Percentiles rank a stretch among this genome's conserved stretches.
phyloP scores from a whole-genome alignment of 495 filamentous ascomycete species.

The Astrothelium macrocarpum region DNA sequence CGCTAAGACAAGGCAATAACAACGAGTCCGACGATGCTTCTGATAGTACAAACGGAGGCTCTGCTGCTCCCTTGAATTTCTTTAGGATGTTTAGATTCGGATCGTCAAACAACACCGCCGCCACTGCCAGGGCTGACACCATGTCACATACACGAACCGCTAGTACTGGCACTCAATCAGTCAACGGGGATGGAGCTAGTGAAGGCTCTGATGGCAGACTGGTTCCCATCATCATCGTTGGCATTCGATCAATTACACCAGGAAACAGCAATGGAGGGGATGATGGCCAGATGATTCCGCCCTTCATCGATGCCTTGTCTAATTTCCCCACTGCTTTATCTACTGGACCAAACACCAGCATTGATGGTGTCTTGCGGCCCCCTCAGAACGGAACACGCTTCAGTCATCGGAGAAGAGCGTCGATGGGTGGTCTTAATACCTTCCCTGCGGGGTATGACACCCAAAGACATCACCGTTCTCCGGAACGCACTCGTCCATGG shows the following conservation, averaged over 20 bases:
- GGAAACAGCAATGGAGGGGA: constrained; percentile 39
- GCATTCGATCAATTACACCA: constrained; percentile 58
- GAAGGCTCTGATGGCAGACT: constrained; percentile 50
- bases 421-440: constrained; percentile 37
- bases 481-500: constrained; percentile 27
- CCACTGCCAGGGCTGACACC: not conserved
- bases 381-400: constrained; percentile 41
- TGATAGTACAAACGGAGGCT: constrained; percentile 16
- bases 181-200: constrained; percentile 34
- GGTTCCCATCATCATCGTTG: constrained; percentile 62
- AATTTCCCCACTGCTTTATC: constrained; percentile 34
- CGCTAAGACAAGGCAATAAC: constrained; percentile 29
- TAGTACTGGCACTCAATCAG: constrained; percentile 12
- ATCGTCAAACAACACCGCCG: constrained; percentile 16
- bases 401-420: constrained; percentile 42
- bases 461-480: constrained; percentile 40
- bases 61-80: constrained; percentile 34
- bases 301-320: constrained; percentile 52
- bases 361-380: constrained; percentile 30
- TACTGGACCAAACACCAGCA: constrained; percentile 22
- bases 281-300: constrained; percentile 39
- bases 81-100: constrained; percentile 41
- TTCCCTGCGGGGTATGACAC: constrained; percentile 39
- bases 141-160: constrained; percentile 1
- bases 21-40: constrained; percentile 20